These are phyloP conservation scores for Lophiotrema nucula DNA, from an alignment of 495 filamentous ascomycete species.

Conservation along the genomic window DNA sequence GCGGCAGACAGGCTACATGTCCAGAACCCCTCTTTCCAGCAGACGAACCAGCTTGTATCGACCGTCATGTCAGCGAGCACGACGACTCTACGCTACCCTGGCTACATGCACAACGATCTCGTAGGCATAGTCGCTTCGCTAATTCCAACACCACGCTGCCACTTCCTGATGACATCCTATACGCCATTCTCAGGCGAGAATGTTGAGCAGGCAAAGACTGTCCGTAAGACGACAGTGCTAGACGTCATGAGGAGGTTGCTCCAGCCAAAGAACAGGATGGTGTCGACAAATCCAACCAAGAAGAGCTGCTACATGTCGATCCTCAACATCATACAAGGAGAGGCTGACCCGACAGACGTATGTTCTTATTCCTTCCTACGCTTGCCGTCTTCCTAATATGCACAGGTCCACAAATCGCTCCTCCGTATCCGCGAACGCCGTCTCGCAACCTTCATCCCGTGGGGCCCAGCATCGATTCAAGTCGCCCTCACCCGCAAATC, in stretches of 20 bases:
- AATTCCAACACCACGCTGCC: slow-evolving; percentile 92
- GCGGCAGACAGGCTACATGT: slow-evolving; percentile 92
- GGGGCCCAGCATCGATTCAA: slow-evolving; percentile 98
- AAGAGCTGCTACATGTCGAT: slow-evolving; percentile 99
- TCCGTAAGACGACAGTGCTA: slow-evolving; percentile 94
- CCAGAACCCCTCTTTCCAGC: slow-evolving; percentile 89
- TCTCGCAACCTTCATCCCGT: slow-evolving; percentile 94
- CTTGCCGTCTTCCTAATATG: slow-evolving; percentile 1
- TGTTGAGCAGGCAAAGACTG: slow-evolving; percentile 92
- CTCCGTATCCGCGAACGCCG: slow-evolving; percentile 93
- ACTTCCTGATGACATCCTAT: slow-evolving; percentile 97
- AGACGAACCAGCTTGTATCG: slow-evolving; percentile 95
- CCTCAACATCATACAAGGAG: slow-evolving; percentile 96
- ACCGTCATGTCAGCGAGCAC: slow-evolving; percentile 99
- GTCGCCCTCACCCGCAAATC: slow-evolving; percentile 95
- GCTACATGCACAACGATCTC: slow-evolving; percentile 99
- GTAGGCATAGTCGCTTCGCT: slow-evolving; percentile 94
- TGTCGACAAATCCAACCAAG: slow-evolving; percentile 90
- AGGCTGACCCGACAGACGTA: slow-evolving; percentile 94
- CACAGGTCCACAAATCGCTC: slow-evolving; percentile 84
- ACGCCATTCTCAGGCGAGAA: slow-evolving; percentile 95
- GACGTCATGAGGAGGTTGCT: slow-evolving; percentile 95
- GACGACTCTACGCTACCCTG: slow-evolving; percentile 91
- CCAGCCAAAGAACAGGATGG: slow-evolving; percentile 99
- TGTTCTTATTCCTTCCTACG: slow-evolving; percentile 15